phyloP scores from a whole-genome alignment of 352 stramenopile genomes.

The Peronospora belbahrii region DNA sequence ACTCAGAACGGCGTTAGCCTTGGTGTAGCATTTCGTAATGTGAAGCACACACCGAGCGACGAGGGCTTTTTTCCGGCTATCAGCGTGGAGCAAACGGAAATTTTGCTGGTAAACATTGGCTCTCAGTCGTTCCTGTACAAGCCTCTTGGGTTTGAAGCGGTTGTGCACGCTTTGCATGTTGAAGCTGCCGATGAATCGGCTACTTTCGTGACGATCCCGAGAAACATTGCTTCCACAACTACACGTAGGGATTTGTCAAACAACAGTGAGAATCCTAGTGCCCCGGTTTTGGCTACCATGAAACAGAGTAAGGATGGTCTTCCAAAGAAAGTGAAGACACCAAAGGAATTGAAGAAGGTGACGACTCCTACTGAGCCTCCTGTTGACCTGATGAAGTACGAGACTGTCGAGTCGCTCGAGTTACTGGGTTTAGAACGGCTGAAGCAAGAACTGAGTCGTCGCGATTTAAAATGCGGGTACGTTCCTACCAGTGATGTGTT shows the following conservation, averaged over 20 bases:
- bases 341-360: constrained; percentile 12
- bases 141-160: constrained; percentile 30
- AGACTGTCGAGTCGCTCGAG: constrained; percentile 61
- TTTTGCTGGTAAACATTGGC: constrained; percentile 81
- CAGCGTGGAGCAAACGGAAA: constrained; percentile 76
- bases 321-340: constrained; percentile 2
- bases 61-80: constrained; percentile 70
- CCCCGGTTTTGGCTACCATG: neutral
- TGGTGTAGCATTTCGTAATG: constrained; percentile 46
- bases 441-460: constrained; percentile 87
- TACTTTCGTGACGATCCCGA: neutral
- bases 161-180: constrained; percentile 36
- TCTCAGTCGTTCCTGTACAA: constrained; percentile 62
- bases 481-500: constrained; percentile 5
- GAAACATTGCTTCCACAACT: neutral
- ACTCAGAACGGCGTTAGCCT: constrained; percentile 73
- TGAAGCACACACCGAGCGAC: constrained; percentile 23
- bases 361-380: constrained; percentile 8
- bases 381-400: constrained; percentile 51
- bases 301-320: constrained; percentile 1
- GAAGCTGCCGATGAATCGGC: neutral
- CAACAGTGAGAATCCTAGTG: neutral
- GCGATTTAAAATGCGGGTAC: constrained; percentile 95
- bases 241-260: neutral
- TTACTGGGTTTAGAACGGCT: constrained; percentile 85